Conservation (phyloP, 805 yeast species). For the Sungouiozyma ichnusensis region DNA sequence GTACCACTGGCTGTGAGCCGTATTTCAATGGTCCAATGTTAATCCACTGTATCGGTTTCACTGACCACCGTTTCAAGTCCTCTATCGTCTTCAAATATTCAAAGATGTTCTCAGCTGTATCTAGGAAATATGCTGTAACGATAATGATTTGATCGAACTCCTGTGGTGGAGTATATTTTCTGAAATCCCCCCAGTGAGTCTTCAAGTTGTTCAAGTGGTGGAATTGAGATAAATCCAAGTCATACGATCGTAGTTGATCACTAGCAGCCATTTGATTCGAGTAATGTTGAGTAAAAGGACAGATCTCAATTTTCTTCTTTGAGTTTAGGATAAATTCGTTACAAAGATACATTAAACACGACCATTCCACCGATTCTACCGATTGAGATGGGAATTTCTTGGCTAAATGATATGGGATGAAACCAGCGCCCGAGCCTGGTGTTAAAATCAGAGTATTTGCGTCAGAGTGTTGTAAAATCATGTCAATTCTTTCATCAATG, state of each 20-base stretch:
- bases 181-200: constrained; percentile 54
- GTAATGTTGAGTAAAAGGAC: constrained; percentile 54
- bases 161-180: constrained; percentile 33
- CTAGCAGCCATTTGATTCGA: constrained; percentile 46
- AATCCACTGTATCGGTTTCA: constrained; percentile 60
- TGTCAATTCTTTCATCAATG: constrained; percentile 35
- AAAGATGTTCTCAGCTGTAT: constrained; percentile 82
- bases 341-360: constrained; percentile 65
- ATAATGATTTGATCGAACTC: constrained; percentile 41
- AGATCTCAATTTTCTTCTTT: constrained; percentile 17
- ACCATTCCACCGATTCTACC: constrained; percentile 69
- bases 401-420: constrained; percentile 57
- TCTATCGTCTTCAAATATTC: constrained; percentile 63
- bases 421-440: constrained; percentile 86
- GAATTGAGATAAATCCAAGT: constrained; percentile 14
- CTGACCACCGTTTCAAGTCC: constrained; percentile 29
- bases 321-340: constrained; percentile 44
- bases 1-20: constrained; percentile 74
- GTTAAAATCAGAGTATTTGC: constrained; percentile 46
- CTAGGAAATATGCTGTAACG: constrained; percentile 69
- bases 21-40: constrained; percentile 89
- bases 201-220: constrained; percentile 38
- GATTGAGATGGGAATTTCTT: constrained; percentile 30
- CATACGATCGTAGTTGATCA: constrained; percentile 41
- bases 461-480: constrained; percentile 13